These are phyloP conservation scores for Schizochytrium sp. DNA, from an alignment of 108 stramenopile species.

Conservation along the genomic window DNA sequence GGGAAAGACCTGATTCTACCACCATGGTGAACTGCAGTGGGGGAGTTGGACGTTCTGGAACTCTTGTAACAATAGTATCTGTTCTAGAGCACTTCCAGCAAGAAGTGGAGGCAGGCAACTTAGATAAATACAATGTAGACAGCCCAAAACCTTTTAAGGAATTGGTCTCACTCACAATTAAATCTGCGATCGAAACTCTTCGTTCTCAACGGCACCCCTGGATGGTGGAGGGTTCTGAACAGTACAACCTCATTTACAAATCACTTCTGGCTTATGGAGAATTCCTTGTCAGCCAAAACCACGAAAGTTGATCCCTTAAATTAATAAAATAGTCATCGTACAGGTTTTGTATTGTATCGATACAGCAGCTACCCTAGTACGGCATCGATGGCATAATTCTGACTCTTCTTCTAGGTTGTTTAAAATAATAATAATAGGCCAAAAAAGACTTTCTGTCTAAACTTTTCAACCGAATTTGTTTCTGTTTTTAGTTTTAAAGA, in stretches of 20 bases:
- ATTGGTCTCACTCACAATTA: neutral
- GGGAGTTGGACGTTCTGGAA: constrained; percentile 35
- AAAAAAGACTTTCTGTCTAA: too few species aligned
- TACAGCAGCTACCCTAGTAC: too few species aligned
- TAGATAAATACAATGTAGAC: neutral
- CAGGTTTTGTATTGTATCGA: too few species aligned
- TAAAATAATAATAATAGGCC: too few species aligned
- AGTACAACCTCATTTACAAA: neutral
- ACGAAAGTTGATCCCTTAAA: too few species aligned
- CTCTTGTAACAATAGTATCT: neutral
- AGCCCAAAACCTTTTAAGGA: neutral
- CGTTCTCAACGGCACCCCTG: constrained; percentile 33
- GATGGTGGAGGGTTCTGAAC: constrained; percentile 42
- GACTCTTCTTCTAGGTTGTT: too few species aligned
- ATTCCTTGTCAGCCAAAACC: neutral
- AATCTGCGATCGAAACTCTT: constrained; percentile 27
- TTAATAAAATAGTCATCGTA: too few species aligned
- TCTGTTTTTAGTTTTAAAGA: too few species aligned
- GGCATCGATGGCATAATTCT: too few species aligned
- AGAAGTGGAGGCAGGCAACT: neutral
- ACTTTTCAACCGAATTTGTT: too few species aligned
- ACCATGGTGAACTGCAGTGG: constrained; percentile 52
- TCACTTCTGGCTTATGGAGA: neutral
- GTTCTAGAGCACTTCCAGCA: neutral
- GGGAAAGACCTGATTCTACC: neutral